phyloP scores from a whole-genome alignment of 352 stramenopile genomes.

The Pythium scleroteichum region DNA sequence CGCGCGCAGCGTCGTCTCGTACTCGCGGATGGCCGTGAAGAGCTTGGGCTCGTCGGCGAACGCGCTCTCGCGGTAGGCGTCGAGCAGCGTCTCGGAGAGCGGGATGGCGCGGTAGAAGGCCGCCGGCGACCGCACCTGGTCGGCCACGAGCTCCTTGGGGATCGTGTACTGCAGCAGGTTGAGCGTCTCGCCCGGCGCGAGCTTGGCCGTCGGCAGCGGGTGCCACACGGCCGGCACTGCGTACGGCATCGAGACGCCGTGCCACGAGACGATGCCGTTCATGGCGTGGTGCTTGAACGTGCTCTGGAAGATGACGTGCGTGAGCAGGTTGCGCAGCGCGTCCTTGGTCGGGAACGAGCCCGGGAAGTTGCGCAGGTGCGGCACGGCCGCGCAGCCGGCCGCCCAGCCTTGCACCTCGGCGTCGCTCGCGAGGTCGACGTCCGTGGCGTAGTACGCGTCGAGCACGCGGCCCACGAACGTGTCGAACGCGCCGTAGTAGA shows the following conservation, averaged over 20 bases:
- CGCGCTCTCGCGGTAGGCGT: conserved; percentile 20
- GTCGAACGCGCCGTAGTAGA: conserved; percentile 33
- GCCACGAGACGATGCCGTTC: conserved; percentile 24
- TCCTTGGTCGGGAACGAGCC: conserved; percentile 2
- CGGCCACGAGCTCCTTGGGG: conserved; percentile 13
- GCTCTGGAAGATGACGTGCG: conserved; percentile 21
- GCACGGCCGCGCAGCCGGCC: conserved; percentile 1
- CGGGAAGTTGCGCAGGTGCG: conserved; percentile 18
- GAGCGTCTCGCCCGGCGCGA: background rate
- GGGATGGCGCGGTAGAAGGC: conserved; percentile 23
- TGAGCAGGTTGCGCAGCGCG: conserved; percentile 13
- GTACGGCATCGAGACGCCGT: conserved; percentile 19
- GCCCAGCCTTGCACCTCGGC: conserved; percentile 33
- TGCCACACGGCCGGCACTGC: conserved; percentile 13
- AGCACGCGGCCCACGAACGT: conserved; percentile 30
- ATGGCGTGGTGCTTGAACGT: conserved; percentile 27
- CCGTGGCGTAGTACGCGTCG: conserved; percentile 33
- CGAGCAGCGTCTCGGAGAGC: conserved; percentile 18
- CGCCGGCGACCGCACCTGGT: conserved; percentile 13
- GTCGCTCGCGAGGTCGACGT: conserved; percentile 32
- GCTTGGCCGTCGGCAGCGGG: conserved; percentile 20
- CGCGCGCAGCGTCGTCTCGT: conserved; percentile 17
- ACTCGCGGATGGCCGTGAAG: conserved; percentile 14
- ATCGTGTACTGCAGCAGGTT: conserved; percentile 15
- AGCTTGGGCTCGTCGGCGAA: conserved; percentile 24